A percentile compares a stretch with the other conserved stretches of the same genome.
phyloP scores from a whole-genome alignment of 2,329 filamentous ascomycete species.

The Hypocreales sp. region DNA sequence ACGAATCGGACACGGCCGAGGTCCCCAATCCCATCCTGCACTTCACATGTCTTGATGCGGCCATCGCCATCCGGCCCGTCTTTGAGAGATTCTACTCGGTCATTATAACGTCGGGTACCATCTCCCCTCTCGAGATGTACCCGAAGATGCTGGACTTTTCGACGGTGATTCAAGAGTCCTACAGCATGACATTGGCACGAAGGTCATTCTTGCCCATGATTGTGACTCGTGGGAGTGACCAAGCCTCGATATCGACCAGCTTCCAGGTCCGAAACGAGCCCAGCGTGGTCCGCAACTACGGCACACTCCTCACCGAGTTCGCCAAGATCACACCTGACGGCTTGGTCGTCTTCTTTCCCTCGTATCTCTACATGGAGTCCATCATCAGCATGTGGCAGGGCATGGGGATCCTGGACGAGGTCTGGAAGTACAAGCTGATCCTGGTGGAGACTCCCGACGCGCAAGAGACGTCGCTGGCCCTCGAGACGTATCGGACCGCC shows the following conservation, averaged over 20 bases:
- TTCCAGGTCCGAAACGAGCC: slow-evolving; percentile 95
- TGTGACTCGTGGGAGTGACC: slow-evolving; percentile 86
- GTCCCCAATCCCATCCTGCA: slow-evolving; percentile 95
- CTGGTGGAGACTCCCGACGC: slow-evolving; percentile 94
- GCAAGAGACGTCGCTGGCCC: slow-evolving; percentile 86
- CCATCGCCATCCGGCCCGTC: slow-evolving; percentile 94
- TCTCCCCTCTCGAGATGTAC: slow-evolving; percentile 96
- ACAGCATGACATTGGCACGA: slow-evolving; percentile 87
- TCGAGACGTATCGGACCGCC: slow-evolving; percentile 93
- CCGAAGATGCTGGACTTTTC: slow-evolving; percentile 94
- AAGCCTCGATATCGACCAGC: slow-evolving; percentile 80
- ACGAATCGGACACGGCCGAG: slow-evolving; percentile 86
- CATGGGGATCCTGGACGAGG: slow-evolving; percentile 92
- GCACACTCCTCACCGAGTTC: slow-evolving; percentile 84
- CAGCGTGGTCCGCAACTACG: slow-evolving; percentile 93
- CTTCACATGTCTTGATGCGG: slow-evolving; percentile 90
- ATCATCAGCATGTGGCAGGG: slow-evolving; percentile 99
- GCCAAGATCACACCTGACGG: slow-evolving; percentile 92
- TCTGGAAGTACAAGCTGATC: slow-evolving; percentile 99
- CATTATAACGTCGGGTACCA: slow-evolving; percentile 94
- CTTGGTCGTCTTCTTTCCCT: slow-evolving; percentile 98
- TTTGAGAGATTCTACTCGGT: slow-evolving; percentile 97
- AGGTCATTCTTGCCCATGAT: slow-evolving; percentile 97
- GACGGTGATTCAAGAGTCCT: slow-evolving; percentile 91
- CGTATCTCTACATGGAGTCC: slow-evolving; percentile 97